Evolutionary conservation across 108 stramenopile genomes (phyloP), one percentile per base, ranked within the genome.

Genomic region (Cylindrotheca closterium): DNA sequence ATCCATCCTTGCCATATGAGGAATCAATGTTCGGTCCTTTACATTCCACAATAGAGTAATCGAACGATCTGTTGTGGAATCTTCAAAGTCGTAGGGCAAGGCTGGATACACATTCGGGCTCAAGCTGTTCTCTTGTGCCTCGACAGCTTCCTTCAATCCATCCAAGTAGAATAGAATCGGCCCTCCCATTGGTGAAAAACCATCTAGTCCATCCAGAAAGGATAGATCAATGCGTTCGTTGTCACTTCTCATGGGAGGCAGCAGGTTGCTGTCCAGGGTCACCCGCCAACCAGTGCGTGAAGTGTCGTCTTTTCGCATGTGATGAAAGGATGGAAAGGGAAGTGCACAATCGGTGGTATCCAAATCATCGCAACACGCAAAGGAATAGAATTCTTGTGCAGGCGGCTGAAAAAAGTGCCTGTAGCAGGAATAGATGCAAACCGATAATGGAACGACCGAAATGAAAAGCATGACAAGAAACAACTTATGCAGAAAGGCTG

Each of bases 281-380:
- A 79, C 73, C 42, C 78, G 51, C 53, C 60, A 58, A 2, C 79
- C 76, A 18, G 83, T 77, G 15, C 47, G 47, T 26, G 76, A 49
- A 12, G 77, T 58, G 12, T 19, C 47, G 47, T 77, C 83, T 7
- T 42, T 53, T 42, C 28, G 49, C 59, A 79, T 70, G 57, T 62
- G 79, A 57, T 67, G 68, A 3, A 78, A 78, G 55, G 79, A 80
- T 15, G 87, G 83, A 64, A 76, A 88, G 1, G 87, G 87, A 12
- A 88, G 56, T n/a, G 61, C 49, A 58, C 83, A 88, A 51, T 84
- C 78, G 5, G 80, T 81, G n/a, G 49, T 59, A 56, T 84, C 86
- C 23, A 87, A 28, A 8, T 74, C 75, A 56, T 87, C 81, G 55
- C 86, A 87, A 42, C 37, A 42, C 7, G 10, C 37, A 10, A 7